Conservation (phyloP, 768 basidiomycete species). For the Chalciporus sphaerocephalus region DNA sequence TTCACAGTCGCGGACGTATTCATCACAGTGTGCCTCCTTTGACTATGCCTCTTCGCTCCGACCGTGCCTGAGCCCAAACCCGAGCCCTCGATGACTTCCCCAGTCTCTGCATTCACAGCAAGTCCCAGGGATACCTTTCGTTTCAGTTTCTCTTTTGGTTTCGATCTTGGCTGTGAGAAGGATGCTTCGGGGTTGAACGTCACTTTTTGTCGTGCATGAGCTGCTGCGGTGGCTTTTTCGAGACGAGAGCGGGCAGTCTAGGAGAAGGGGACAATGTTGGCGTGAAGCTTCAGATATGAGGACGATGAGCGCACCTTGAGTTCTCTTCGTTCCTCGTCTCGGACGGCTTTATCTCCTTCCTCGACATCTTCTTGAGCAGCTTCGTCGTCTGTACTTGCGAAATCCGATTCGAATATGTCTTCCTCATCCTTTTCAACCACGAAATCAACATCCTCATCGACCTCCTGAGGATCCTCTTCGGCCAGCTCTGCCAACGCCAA, state of each 20-base stretch:
- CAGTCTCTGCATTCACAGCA: constrained; percentile 57
- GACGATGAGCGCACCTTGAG: constrained; percentile 21
- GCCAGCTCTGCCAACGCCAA: constrained; percentile 60
- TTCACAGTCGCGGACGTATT: constrained; percentile 65
- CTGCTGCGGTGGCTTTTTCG: constrained; percentile 61
- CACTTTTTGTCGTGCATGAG: constrained; percentile 60
- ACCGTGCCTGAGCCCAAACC: constrained; percentile 11
- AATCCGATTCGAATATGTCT: constrained; percentile 79
- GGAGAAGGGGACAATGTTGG: not conserved
- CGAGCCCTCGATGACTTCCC: constrained; percentile 44
- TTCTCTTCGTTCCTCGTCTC: constrained; percentile 57
- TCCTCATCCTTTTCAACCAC: constrained; percentile 71
- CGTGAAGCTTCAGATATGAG: not conserved
- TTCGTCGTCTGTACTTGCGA: constrained; percentile 79
- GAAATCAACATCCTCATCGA: constrained; percentile 75
- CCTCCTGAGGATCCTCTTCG: constrained; percentile 48
- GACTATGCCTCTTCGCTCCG: constrained; percentile 48
- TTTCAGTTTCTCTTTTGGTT: constrained; percentile 27
- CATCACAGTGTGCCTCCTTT: constrained; percentile 63
- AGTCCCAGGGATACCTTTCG: constrained; percentile 53
- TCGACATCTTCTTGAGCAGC: constrained; percentile 49
- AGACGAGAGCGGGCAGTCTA: constrained; percentile 54
- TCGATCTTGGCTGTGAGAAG: constrained; percentile 27
- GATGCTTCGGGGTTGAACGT: constrained; percentile 60
- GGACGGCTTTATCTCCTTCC: constrained; percentile 51